Evolutionary conservation across 2,329 filamentous ascomycete species (phyloP).

Genomic region (Colletotrichum horii): DNA sequence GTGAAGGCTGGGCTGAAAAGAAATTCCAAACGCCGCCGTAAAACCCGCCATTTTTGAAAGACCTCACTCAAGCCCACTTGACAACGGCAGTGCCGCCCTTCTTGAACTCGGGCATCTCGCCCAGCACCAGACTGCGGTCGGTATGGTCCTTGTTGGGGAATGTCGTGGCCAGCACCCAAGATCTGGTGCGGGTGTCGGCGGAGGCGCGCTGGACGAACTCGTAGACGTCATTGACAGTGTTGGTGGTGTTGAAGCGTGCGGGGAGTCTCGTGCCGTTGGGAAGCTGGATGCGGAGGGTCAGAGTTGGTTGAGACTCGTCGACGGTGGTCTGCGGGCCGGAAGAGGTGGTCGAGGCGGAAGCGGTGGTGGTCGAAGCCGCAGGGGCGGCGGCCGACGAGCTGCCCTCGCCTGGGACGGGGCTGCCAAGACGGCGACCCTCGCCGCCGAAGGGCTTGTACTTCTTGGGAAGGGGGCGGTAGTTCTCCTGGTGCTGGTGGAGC

Average conservation of each 20-base stretch:
- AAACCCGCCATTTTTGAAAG: background rate
- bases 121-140: slow-evolving; percentile 65
- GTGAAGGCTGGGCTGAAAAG: background rate
- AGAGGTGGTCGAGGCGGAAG: slow-evolving; percentile 35
- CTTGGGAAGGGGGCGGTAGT: slow-evolving; percentile 75
- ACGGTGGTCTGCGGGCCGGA: slow-evolving; percentile 40
- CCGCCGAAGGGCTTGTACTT: slow-evolving; percentile 79
- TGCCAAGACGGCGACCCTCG: slow-evolving; percentile 75
- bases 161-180: slow-evolving; percentile 80
- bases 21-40: slow-evolving; percentile 19
- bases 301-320: slow-evolving; percentile 69
- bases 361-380: slow-evolving; percentile 24
- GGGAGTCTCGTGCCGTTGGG: slow-evolving; percentile 78
- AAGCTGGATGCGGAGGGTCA: slow-evolving; percentile 78
- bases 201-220: slow-evolving; percentile 73
- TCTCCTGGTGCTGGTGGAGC: slow-evolving; percentile 76
- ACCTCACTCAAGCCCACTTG: slow-evolving; percentile 52
- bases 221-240: slow-evolving; percentile 81
- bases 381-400: slow-evolving; percentile 18
- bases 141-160: slow-evolving; percentile 83
- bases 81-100: slow-evolving; percentile 69
- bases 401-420: slow-evolving; percentile 71
- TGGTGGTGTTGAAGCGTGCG: slow-evolving; percentile 81
- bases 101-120: slow-evolving; percentile 69
- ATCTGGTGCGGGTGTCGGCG: slow-evolving; percentile 58